Conservation (phyloP, 176 grass and related monocot species). For the Thinopyrum elongatum region DNA sequence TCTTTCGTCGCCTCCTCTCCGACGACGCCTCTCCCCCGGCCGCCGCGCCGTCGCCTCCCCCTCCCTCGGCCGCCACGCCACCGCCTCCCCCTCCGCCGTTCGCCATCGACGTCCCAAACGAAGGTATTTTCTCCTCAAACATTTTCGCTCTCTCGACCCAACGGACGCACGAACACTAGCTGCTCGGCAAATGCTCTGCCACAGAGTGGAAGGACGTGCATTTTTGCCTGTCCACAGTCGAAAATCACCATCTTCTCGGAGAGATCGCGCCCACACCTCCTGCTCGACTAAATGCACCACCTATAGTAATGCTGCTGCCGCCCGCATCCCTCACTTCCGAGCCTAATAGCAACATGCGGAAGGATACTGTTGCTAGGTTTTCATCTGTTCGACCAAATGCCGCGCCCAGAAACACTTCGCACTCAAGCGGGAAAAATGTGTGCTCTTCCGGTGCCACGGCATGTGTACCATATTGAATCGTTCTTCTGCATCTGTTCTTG, state of each 20-base stretch:
- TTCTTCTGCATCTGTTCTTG: constrained; percentile 1
- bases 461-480: neutral
- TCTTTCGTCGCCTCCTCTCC: constrained; percentile 10
- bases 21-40: neutral
- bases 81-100: neutral
- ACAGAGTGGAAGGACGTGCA: neutral
- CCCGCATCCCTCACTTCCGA: neutral
- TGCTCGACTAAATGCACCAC: constrained; percentile 8
- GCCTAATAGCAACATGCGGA: neutral
- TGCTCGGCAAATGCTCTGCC: neutral
- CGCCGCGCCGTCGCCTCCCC: neutral
- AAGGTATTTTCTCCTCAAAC: constrained; percentile 27
- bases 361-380: neutral
- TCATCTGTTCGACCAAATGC: constrained; percentile 26
- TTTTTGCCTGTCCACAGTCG: neutral
- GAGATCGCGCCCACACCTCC: neutral
- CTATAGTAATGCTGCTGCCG: neutral
- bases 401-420: neutral
- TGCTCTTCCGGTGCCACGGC: neutral
- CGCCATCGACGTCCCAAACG: constrained; percentile 25
- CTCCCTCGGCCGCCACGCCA: neutral
- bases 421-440: neutral
- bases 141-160: neutral
- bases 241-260: neutral
- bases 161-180: neutral